Conservation (phyloP, 371 early-diverging fungal species). For the Hamiltosporidium magnivora region DNA sequence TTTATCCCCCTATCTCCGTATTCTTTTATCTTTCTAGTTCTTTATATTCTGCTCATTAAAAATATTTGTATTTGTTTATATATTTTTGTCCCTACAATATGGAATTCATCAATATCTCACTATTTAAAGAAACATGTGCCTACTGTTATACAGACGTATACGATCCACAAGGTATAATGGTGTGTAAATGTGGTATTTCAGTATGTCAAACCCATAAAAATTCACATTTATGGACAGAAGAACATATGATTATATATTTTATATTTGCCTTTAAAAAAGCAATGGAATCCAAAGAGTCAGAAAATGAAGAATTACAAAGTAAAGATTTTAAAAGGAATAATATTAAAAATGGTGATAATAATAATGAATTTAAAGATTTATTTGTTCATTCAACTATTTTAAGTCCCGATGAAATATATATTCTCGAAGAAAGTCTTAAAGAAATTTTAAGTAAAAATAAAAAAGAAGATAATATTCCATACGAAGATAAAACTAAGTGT, state of each 20-base stretch:
- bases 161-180: conserved; percentile 6
- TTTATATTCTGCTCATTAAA: too few species aligned
- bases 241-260: too few species aligned
- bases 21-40: too few species aligned
- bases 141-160: conserved; percentile 27
- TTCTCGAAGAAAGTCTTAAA: not conserved
- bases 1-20: too few species aligned
- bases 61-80: too few species aligned
- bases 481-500: conserved; percentile 9
- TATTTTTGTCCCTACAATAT: not conserved
- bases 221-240: conserved; percentile 6
- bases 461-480: not conserved
- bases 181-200: conserved; percentile 31
- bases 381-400: too few species aligned
- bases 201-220: conserved; percentile 19
- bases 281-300: conserved; percentile 10
- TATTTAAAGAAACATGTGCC: conserved; percentile 32
- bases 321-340: too few species aligned
- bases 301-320: not conserved
- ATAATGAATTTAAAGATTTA: not conserved
- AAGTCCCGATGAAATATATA: not conserved
- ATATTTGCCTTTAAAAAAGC: too few species aligned
- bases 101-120: conserved; percentile 11
- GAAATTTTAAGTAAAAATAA: conserved; percentile 1
- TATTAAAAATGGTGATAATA: conserved; percentile 1